Evolutionary conservation across 139 green algal species (phyloP), one percentile per base, ranked within the genome.

Genomic region (Coelastrella sp.): DNA sequence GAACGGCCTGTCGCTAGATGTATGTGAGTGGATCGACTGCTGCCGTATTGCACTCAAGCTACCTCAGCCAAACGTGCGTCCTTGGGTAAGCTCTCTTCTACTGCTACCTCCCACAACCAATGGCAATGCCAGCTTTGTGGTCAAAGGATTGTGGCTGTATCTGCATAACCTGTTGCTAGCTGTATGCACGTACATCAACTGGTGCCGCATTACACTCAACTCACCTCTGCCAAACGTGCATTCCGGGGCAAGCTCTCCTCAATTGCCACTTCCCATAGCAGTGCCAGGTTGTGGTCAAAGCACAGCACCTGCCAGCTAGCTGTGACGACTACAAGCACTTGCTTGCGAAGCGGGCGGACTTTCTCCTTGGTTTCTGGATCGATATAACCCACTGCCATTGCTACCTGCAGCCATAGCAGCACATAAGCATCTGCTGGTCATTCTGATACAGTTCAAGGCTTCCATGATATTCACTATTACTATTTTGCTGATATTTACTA

Each of bases 251-350:
- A 91, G 61, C 95, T 83, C 56, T 94, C 83, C 57, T 90, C 82
- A 7, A 97, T 86, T 47, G 94, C 78, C 17, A 91, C 88, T 90
- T 97, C 92, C 98, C 98, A 99, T 93, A 97, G 56, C 59, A 97
- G 88, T 82, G 95, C 94, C 85, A 99, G 92, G 94, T 99, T 99
- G 96, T 99, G 98, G 92, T 99, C 98, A 23, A 98, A 98, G 83
- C 93, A 97, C 68, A 98, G 82, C 19, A 99, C 94, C 14, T 95
- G 88, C 93, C 96, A 98, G 8, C 93, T 92, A 3, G 92, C 90
- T 3, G 96, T 99, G 5, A 99, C 95, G 59, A 99, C 94, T 47
- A 98, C 98, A 13, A 99, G 90, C 17, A 99, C 98, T 90, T 96
- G 94, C 92, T 98, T 98, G 68, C 96, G 94, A 7, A 93, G 88